These are phyloP conservation scores for Edaphochlamys debaryana DNA, from an alignment of 139 green algal genomes.

Conservation along the genomic window DNA sequence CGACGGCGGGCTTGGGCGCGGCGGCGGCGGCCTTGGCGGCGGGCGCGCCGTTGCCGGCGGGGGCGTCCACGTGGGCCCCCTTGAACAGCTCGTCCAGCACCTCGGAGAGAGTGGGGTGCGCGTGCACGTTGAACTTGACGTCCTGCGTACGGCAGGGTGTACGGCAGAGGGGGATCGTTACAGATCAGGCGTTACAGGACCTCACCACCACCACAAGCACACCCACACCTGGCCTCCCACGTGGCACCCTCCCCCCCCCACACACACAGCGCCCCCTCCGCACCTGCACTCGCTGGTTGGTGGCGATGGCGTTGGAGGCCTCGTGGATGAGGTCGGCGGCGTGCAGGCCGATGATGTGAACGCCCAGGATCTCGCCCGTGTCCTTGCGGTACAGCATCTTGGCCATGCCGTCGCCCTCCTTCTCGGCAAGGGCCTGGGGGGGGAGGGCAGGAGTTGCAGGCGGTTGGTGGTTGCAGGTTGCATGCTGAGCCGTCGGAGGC, in stretches of 20 bases:
- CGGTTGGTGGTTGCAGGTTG: neutral
- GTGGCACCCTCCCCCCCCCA: no score
- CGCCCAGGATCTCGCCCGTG: conserved; percentile 96
- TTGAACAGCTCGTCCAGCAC: conserved; percentile 98
- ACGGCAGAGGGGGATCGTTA: neutral
- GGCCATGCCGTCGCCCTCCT: conserved; percentile 96
- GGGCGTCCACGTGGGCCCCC: conserved; percentile 76
- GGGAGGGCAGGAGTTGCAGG: neutral
- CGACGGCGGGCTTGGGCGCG: conserved; percentile 12
- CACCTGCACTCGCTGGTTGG: conserved; percentile 79
- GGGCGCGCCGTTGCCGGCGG: conserved; percentile 54
- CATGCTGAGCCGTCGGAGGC: no score
- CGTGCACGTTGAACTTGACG: conserved; percentile 98
- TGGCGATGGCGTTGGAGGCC: conserved; percentile 96
- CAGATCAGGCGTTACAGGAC: no score
- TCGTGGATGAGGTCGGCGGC: conserved; percentile 99
- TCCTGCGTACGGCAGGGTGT: conserved; percentile 64
- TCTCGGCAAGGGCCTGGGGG: conserved; percentile 94
- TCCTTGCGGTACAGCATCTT: conserved; percentile 98
- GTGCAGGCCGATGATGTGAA: conserved; percentile 96
- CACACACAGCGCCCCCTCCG: no score
- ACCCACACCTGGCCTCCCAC: neutral
- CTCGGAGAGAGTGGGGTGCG: conserved; percentile 97
- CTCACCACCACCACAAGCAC: neutral
- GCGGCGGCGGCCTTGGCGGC: neutral